Conservation (phyloP, 805 yeast species). For the Barnettozyma vustinii region DNA sequence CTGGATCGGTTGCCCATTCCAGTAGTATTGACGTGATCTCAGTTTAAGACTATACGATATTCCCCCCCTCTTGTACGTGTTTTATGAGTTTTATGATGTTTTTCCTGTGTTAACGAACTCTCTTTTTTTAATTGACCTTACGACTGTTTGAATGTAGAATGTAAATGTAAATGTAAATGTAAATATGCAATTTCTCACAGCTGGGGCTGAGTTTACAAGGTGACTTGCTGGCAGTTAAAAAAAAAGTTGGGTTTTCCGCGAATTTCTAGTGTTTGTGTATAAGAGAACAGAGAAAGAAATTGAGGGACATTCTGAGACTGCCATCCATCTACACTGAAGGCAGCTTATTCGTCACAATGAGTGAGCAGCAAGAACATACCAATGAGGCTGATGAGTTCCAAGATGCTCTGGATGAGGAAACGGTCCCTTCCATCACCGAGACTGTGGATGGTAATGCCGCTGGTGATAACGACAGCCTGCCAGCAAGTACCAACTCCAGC, state of each 20-base stretch:
- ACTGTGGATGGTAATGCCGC: not conserved
- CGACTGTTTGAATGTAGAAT: not conserved
- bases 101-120: not conserved
- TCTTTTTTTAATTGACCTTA: not conserved
- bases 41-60: not conserved
- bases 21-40: not conserved
- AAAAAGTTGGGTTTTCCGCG: not conserved
- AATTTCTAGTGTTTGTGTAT: not conserved
- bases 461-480: not conserved
- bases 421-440: not conserved
- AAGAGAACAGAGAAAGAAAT: not conserved
- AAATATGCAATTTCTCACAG: too few relatives aligned
- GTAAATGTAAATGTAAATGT: not conserved
- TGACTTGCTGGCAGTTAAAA: too few relatives aligned
- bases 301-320: not conserved
- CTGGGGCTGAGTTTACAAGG: too few relatives aligned
- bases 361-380: not conserved
- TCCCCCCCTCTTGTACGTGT: not conserved
- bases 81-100: not conserved
- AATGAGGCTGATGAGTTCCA: conserved; percentile 5
- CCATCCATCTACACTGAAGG: not conserved
- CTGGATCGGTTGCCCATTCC: conserved; percentile 1
- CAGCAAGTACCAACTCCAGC: not conserved
- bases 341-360: not conserved
- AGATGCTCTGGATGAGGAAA: conserved; percentile 7